Conservation (phyloP, 257 asterid genomes). For the Thymus mandschuricus region DNA sequence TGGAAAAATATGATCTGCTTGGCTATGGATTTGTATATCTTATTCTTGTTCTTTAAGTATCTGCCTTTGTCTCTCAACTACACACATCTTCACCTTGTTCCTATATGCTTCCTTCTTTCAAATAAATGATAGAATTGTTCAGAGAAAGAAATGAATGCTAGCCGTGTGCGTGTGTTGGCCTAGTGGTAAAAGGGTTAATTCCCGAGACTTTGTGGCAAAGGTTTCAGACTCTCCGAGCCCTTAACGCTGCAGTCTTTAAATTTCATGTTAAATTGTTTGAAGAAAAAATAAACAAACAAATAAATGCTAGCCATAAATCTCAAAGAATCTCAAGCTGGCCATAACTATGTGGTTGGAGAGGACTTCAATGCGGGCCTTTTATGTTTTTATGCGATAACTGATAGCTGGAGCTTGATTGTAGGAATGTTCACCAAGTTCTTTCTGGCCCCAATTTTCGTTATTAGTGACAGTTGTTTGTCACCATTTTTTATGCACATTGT, state of each 20-base stretch:
- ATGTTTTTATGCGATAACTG: background rate
- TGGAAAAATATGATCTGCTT: slow-evolving; percentile 8
- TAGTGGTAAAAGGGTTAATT: too few relatives aligned
- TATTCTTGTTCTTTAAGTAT: slow-evolving; percentile 10
- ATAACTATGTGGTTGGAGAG: background rate
- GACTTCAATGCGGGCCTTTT: background rate
- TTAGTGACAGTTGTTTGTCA: background rate
- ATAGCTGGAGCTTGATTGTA: slow-evolving; percentile 12
- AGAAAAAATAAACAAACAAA: background rate
- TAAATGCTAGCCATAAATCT: slow-evolving; percentile 10
- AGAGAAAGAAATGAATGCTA: too few relatives aligned
- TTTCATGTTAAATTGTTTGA: too few relatives aligned
- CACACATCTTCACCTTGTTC: slow-evolving; percentile 18
- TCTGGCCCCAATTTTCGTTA: slow-evolving; percentile 9
- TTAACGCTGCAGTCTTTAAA: too few relatives aligned
- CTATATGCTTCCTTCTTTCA: slow-evolving; percentile 11
- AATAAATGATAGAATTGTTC: background rate
- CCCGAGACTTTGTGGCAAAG: too few relatives aligned
- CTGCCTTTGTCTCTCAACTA: slow-evolving; percentile 5
- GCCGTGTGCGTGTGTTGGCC: too few relatives aligned
- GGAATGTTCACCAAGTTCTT: background rate
- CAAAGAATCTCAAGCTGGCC: slow-evolving; percentile 5
- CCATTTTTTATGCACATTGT: slow-evolving; percentile 23
- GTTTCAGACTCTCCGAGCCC: too few relatives aligned
- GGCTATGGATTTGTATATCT: background rate